These are phyloP conservation scores for Adansonia grandidieri DNA, from an alignment of 441 rosid genomes.

Conservation along the genomic window DNA sequence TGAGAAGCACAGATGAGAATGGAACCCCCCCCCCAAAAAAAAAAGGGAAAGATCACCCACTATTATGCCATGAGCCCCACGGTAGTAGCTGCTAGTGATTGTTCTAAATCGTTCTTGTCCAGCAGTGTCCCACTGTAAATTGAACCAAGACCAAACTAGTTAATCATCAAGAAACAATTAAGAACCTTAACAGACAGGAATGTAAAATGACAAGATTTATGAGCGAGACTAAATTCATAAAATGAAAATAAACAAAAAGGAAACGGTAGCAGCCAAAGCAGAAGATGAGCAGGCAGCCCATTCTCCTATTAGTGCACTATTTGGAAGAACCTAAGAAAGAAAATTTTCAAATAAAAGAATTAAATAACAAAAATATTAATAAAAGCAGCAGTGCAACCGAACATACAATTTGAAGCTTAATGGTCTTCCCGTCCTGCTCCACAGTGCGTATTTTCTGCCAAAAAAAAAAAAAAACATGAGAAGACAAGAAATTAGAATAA, in stretches of 20 bases:
- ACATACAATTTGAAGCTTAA: slow-evolving; percentile 6
- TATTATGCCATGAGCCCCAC: slow-evolving; percentile 14
- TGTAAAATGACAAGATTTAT: not conserved
- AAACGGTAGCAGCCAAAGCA: not conserved
- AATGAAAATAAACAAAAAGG: not conserved
- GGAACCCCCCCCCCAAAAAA: not conserved
- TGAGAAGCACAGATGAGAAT: not conserved
- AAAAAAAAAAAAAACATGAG: not conserved
- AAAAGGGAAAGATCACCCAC: not conserved
- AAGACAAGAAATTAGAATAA: not conserved
- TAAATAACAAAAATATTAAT: not conserved
- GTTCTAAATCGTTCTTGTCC: slow-evolving; percentile 6
- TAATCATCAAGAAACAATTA: not conserved
- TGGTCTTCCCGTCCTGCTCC: slow-evolving; percentile 10
- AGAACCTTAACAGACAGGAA: not conserved
- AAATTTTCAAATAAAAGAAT: not conserved
- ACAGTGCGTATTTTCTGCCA: slow-evolving; percentile 1
- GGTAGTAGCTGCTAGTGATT: slow-evolving; percentile 16
- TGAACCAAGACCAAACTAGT: not conserved
- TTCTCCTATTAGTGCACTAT: not conserved
- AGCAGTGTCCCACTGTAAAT: slow-evolving; percentile 1
- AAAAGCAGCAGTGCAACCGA: not conserved
- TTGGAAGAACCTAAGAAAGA: not conserved
- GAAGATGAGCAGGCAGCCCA: not conserved
- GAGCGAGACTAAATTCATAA: not conserved